Evolutionary conservation across 495 filamentous ascomycete species (phyloP), one percentile per base, ranked within the genome.

Genomic region (Talaromyces stipitatus): DNA sequence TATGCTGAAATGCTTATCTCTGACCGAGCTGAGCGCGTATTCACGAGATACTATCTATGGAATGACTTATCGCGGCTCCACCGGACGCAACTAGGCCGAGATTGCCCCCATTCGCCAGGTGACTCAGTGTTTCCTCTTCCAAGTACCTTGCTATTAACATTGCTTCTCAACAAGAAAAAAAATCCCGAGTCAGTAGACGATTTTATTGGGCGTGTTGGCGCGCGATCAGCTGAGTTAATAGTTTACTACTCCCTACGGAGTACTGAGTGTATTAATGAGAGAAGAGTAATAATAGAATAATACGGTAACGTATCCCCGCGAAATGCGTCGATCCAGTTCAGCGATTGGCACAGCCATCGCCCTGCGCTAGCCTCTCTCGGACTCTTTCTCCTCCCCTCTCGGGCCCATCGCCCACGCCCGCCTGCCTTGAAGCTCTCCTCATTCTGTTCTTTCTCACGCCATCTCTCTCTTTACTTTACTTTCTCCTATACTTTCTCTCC

Each of bases 371-470:
- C 47, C 43, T 47, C 43, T 50, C 47, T 50, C 47, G 47, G 47
- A 27, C 27, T 27, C 27, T 16, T 29, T 27, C 26, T 50, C 43
- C 18, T 14, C 18, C 38, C 18, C 41, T 45, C 41, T 45, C 41
- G 32, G 32, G 32, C 41, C 41, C 41, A 45, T 32, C 41, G 41
- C 41, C 16, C 41, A 16, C 41, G 16, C 43, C 18, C 43, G 18
- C 43, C 43, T 24, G 43, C 16, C 43, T 24, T 24, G 18, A 46
- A 46, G 18, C 58, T 50, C 36, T 38, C 23, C 18, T 27, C 41
- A 24, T 55, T 16, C 57, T 57, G 54, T 33, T 18, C 38, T 60
- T 41, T 56, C 51, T 55, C 58, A 36, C 38, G 26, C 58, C 52
- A 46, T 60, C 43, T 50, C 23, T 41, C 54, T 41, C 33, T 30